These are phyloP conservation scores for Orbilia ellipsospora DNA, from an alignment of 2,329 filamentous ascomycete genomes.

Conservation along the genomic window DNA sequence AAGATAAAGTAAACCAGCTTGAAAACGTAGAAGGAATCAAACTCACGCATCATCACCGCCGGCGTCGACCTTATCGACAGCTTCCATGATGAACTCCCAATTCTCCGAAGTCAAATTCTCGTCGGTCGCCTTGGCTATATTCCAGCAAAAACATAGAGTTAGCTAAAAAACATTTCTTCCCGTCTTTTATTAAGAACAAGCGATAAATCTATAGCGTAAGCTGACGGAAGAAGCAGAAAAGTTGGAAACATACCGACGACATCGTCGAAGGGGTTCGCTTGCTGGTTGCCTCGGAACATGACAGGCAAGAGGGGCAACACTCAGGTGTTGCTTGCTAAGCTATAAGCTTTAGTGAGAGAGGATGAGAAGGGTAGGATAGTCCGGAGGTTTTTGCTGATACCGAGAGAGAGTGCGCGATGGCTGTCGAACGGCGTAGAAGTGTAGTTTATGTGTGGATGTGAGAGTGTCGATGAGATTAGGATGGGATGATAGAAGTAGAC, in stretches of 20 bases:
- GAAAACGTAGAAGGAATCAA: not conserved
- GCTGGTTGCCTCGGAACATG: conserved; percentile 43
- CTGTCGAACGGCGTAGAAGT: not conserved
- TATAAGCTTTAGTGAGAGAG: not conserved
- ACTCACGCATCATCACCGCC: conserved; percentile 63
- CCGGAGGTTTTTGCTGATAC: conserved; percentile 6
- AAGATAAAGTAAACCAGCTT: not conserved
- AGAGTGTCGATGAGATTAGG: not conserved
- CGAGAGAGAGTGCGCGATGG: not conserved
- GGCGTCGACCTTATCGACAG: conserved; percentile 63
- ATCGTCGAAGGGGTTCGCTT: conserved; percentile 53
- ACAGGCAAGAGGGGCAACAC: conserved; percentile 23
- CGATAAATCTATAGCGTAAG: not conserved
- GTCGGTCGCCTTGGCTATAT: conserved; percentile 83
- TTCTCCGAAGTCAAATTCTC: conserved; percentile 92
- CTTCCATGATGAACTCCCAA: conserved; percentile 71
- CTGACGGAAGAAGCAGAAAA: conserved; percentile 2
- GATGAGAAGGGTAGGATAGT: conserved; percentile 1
- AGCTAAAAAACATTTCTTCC: not conserved
- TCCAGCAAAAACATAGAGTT: conserved; percentile 18
- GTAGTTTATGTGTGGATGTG: not conserved
- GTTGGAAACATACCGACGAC: conserved; percentile 46
- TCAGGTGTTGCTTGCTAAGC: conserved; percentile 2
- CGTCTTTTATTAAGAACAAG: not conserved
- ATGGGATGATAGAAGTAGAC: not conserved